These are phyloP conservation scores for Nidula microcarpa DNA, from an alignment of 768 basidiomycete genomes.

Conservation along the genomic window DNA sequence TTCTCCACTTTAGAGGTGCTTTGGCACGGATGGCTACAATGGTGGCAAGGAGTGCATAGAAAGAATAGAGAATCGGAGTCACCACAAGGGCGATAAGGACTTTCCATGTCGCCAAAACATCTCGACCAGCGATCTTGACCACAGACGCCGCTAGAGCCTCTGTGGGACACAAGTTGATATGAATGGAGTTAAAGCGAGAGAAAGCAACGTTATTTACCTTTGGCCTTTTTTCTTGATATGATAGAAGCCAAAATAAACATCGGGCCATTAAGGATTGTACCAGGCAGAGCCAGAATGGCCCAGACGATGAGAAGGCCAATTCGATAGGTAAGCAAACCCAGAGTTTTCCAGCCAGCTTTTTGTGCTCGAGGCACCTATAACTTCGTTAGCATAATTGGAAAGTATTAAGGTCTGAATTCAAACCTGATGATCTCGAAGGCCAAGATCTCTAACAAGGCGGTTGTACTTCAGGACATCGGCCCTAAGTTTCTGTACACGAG, in stretches of 20 bases:
- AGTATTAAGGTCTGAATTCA: conserved; percentile 6
- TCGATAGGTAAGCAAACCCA: conserved; percentile 82
- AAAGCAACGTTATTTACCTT: conserved; percentile 44
- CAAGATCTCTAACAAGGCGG: conserved; percentile 80
- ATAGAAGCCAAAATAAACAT: conserved; percentile 90
- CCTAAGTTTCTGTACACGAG: conserved; percentile 78
- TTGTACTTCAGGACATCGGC: conserved; percentile 87
- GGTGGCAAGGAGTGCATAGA: conserved; percentile 82
- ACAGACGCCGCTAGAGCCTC: conserved; percentile 94
- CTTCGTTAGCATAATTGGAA: background rate
- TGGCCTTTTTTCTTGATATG: conserved; percentile 85
- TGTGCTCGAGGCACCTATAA: conserved; percentile 81
- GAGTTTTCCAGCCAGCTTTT: conserved; percentile 81
- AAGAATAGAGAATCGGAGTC: conserved; percentile 79
- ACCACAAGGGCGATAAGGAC: conserved; percentile 90
- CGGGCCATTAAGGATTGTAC: conserved; percentile 86
- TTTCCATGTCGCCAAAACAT: conserved; percentile 98
- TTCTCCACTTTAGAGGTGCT: conserved; percentile 56
- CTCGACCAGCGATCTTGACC: conserved; percentile 93
- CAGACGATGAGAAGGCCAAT: conserved; percentile 74
- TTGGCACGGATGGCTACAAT: conserved; percentile 66
- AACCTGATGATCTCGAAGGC: conserved; percentile 92
- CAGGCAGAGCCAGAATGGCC: conserved; percentile 84
- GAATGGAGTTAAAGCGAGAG: background rate
- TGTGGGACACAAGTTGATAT: conserved; percentile 25